Evolutionary conservation across 1,139 yeast species (phyloP).

Genomic region (Yamadazyma aaseri): DNA sequence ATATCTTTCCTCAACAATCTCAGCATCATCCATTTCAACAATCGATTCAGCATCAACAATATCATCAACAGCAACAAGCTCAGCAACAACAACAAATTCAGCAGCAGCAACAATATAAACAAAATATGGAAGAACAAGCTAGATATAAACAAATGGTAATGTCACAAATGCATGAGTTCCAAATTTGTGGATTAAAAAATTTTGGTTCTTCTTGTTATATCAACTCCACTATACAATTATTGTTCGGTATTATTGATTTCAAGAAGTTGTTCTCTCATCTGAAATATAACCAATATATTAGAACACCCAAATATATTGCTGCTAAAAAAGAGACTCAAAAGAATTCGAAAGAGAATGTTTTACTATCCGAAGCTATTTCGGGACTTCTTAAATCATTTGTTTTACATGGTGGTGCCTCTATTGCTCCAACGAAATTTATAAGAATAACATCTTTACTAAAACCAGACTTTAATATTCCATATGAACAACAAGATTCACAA

Average conservation of each 20-base stretch:
- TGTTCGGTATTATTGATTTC: slow-evolving; percentile 53
- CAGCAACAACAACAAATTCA: slow-evolving; percentile 7
- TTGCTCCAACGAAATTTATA: slow-evolving; percentile 64
- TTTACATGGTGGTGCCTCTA: slow-evolving; percentile 57
- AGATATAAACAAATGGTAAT: slow-evolving; percentile 13
- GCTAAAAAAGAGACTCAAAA: slow-evolving; percentile 21
- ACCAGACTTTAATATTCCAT: slow-evolving; percentile 66
- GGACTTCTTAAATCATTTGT: slow-evolving; percentile 43
- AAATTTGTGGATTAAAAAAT: slow-evolving; percentile 66
- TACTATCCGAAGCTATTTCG: slow-evolving; percentile 49
- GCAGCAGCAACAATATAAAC: slow-evolving; percentile 12
- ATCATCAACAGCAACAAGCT: slow-evolving; percentile 6
- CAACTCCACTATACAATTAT: slow-evolving; percentile 65
- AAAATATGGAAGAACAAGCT: slow-evolving; percentile 5
- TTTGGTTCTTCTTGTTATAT: slow-evolving; percentile 74
- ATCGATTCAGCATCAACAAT: slow-evolving; percentile 12
- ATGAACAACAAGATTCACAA: slow-evolving; percentile 78
- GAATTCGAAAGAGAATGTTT: slow-evolving; percentile 26
- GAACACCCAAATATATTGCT: slow-evolving; percentile 28
- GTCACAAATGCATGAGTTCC: slow-evolving; percentile 34
- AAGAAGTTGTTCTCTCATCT: slow-evolving; percentile 41
- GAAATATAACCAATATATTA: slow-evolving; percentile 40
- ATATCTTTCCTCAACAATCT: slow-evolving; percentile 3
- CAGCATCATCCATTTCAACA: slow-evolving; percentile 13
- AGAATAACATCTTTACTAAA: slow-evolving; percentile 52